Percentiles rank a stretch among this genome's conserved stretches.
Evolutionary conservation across 306 rosid species (phyloP).

Genomic region (Quercus cerris): DNA sequence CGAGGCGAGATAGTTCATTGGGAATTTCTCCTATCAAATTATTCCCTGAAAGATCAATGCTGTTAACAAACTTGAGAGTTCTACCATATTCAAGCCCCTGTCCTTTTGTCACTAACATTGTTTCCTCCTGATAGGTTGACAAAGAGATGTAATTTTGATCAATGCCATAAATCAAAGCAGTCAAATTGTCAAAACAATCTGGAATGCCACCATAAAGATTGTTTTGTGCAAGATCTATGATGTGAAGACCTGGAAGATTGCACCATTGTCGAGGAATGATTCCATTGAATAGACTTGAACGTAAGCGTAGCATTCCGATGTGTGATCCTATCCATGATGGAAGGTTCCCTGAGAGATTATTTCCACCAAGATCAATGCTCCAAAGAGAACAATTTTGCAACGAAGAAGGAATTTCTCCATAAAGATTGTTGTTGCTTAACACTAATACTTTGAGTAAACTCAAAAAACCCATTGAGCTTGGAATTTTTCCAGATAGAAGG

Average conservation of each 20-base stretch:
- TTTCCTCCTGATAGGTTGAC: too few species aligned
- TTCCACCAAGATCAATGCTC: conserved; percentile 20
- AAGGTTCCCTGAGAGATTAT: not conserved
- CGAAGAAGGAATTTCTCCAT: conserved; percentile 6
- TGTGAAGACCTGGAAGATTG: too few species aligned
- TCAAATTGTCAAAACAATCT: not conserved
- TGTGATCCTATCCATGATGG: conserved; percentile 5
- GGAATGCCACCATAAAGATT: too few species aligned
- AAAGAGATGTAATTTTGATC: too few species aligned
- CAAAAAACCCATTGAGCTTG: not conserved
- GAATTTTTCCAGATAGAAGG: too few species aligned
- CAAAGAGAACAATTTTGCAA: not conserved
- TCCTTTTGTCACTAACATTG: too few species aligned
- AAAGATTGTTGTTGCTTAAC: not conserved
- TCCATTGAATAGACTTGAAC: conserved; percentile 7
- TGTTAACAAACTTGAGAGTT: not conserved
- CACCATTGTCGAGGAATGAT: not conserved
- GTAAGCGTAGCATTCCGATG: not conserved
- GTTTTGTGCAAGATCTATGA: too few species aligned
- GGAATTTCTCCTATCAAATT: conserved; percentile 5
- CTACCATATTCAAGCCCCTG: not conserved
- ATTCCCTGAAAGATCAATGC: not conserved
- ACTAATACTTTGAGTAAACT: not conserved
- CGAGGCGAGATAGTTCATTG: not conserved
- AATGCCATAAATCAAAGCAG: not conserved